phyloP scores from a whole-genome alignment of 257 asterid species.

The Hygrophila difformis region DNA sequence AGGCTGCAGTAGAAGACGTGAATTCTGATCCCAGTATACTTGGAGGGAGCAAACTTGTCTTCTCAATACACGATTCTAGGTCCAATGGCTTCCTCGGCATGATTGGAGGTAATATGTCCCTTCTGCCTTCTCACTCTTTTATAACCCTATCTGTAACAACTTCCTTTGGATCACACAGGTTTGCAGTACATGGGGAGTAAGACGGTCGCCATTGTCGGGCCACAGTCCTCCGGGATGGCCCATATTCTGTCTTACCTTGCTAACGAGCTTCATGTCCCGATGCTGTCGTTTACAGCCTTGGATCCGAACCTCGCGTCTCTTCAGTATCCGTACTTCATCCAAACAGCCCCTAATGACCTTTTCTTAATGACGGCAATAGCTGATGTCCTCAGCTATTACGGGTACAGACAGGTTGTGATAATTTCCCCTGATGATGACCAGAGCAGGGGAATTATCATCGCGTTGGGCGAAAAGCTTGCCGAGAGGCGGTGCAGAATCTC shows the following conservation, averaged over 20 bases:
- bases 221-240: conserved; percentile 77
- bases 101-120: conserved; percentile 53
- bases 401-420: conserved; percentile 45
- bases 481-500: conserved; percentile 54
- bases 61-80: conserved; percentile 50
- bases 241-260: conserved; percentile 74
- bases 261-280: conserved; percentile 75
- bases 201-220: conserved; percentile 74
- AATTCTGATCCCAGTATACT: conserved; percentile 59
- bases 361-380: conserved; percentile 70
- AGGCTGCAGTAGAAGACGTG: conserved; percentile 70
- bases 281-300: conserved; percentile 72
- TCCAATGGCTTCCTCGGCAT: conserved; percentile 66
- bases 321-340: conserved; percentile 76
- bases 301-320: conserved; percentile 72
- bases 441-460: conserved; percentile 44
- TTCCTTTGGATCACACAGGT: conserved; percentile 26
- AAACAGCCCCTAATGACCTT: conserved; percentile 70
- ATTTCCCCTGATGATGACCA: conserved; percentile 68
- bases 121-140: background rate
- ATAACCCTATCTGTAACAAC: background rate
- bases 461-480: conserved; percentile 52
- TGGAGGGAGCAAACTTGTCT: conserved; percentile 40
- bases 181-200: conserved; percentile 65
- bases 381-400: conserved; percentile 51